Evolutionary conservation across 2,329 filamentous ascomycete genomes (phyloP).

Genomic region (Macroventuria anomochaeta): DNA sequence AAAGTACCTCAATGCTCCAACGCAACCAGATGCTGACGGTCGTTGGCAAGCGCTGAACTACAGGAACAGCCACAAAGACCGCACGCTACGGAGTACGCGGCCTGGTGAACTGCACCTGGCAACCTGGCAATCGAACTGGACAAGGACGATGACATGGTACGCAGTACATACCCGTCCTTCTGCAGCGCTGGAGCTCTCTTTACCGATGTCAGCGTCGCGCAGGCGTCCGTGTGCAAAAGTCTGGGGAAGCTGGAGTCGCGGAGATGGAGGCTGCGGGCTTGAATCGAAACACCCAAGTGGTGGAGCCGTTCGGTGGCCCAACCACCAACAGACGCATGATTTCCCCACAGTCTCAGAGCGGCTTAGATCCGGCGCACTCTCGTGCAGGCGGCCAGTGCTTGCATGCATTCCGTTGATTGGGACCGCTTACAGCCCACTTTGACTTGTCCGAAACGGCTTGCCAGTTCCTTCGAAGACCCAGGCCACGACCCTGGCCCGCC

Average conservation of each 20-base stretch:
- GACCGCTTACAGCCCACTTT: slow-evolving; percentile 27
- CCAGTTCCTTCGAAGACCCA: slow-evolving; percentile 11
- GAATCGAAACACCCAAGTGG: slow-evolving; percentile 3
- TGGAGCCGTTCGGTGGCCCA: slow-evolving; percentile 11
- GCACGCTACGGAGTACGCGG: slow-evolving; percentile 22
- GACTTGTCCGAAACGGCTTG: slow-evolving; percentile 23
- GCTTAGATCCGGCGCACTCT: slow-evolving; percentile 24
- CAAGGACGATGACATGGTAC: slow-evolving; percentile 4
- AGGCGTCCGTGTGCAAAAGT: slow-evolving; percentile 25
- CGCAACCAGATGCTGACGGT: slow-evolving; percentile 2
- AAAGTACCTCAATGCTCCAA: not conserved
- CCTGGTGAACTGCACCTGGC: slow-evolving; percentile 6
- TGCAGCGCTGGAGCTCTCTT: slow-evolving; percentile 11
- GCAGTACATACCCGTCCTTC: slow-evolving; percentile 2
- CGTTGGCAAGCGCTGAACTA: slow-evolving; percentile 30
- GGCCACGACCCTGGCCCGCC: slow-evolving; percentile 10
- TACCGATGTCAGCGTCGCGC: slow-evolving; percentile 28
- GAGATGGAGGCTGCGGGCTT: slow-evolving; percentile 22
- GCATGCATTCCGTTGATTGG: slow-evolving; percentile 16
- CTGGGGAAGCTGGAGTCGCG: slow-evolving; percentile 33
- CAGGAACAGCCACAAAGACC: slow-evolving; percentile 28
- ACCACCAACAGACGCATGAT: slow-evolving; percentile 14
- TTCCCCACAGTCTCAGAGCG: slow-evolving; percentile 30
- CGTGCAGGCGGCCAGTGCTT: slow-evolving; percentile 11
- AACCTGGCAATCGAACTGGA: not conserved